Base-by-base conservation (phyloP, 2,329 filamentous ascomycete genomes). In the Cladosporium velox region DNA sequence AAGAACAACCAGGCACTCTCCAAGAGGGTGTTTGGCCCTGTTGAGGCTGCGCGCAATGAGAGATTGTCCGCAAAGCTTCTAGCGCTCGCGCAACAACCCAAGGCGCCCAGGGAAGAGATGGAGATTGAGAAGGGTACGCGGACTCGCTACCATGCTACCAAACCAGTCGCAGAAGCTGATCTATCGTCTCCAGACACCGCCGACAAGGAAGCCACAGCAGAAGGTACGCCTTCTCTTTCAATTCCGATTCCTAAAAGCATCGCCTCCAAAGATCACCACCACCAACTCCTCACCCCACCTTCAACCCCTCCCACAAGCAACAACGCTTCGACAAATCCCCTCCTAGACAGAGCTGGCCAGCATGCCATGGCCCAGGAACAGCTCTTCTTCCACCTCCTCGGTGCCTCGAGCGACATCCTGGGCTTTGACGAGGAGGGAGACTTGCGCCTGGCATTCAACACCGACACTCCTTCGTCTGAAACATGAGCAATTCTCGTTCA, bases 11-110 rank as follows among this genome's bases (percentile, higher is more conserved):
- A 87, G 72, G 89, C 87, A 73, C 85, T 97, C 70, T 93, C 93
- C 79, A 84, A 87, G 70, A 88, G 87, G 70, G 90, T 97, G 70
- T 97, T 96, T 79, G 91, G 90, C 1, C 94, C 94, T 18, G 88
- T 89, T 65, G 92, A 94, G 78, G 82, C 85, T 73, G 93, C 91
- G 55, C 87, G 94, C 72, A 90, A 89, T 63, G 90, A 93, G 79
- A 89, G 94, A 71, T 87, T 97, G 41, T 92, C 92, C 47, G 90
- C 91, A 68, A 97, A 95, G 80, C 84, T 97, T 67, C 84, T 93
- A 74, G 92, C 93, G 77, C 78, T 96, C 72, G 91, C 90, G 57
- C 85, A 89, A 66, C 88, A 93, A 75, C 89, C 91, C 67, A 92
- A 91, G 77, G 88, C 91, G 59, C 75, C 76, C 64, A 76, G 72